These are phyloP conservation scores for Stachybotrys echinatus DNA, from an alignment of 2,329 filamentous ascomycete genomes.

Conservation along the genomic window DNA sequence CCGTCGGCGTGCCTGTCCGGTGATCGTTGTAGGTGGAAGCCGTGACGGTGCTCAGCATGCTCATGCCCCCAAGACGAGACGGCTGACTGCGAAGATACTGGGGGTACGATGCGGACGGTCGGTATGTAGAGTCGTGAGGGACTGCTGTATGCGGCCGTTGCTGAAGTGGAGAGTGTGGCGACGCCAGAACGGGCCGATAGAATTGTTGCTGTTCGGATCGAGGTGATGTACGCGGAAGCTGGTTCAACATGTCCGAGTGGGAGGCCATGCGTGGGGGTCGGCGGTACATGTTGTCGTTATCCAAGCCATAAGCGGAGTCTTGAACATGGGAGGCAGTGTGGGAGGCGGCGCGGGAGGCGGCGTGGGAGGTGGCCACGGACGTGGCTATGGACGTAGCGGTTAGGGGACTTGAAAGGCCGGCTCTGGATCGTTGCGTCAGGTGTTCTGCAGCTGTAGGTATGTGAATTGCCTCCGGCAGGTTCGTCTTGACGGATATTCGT, in stretches of 20 bases:
- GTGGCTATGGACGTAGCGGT: slow-evolving; percentile 16
- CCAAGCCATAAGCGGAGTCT: slow-evolving; percentile 45
- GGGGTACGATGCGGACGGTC: slow-evolving; percentile 25
- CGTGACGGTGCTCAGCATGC: slow-evolving; percentile 51
- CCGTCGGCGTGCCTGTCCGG: slow-evolving; percentile 18
- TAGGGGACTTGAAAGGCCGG: slow-evolving; percentile 25
- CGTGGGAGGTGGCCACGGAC: no score
- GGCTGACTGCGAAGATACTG: slow-evolving; percentile 42
- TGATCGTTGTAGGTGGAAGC: slow-evolving; percentile 36
- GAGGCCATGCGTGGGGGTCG: slow-evolving; percentile 26
- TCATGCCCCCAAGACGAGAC: slow-evolving; percentile 49
- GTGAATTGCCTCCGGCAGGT: slow-evolving; percentile 46
- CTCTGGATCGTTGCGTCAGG: slow-evolving; percentile 19
- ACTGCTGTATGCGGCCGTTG: slow-evolving; percentile 52
- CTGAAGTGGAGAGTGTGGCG: slow-evolving; percentile 58
- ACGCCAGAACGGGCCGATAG: slow-evolving; percentile 58
- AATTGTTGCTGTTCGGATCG: slow-evolving; percentile 39
- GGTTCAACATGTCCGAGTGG: slow-evolving; percentile 20
- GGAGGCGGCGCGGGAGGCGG: no score
- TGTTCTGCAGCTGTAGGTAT: slow-evolving; percentile 28
- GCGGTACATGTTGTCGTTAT: slow-evolving; percentile 30
- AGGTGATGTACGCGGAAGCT: slow-evolving; percentile 21
- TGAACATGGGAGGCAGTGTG: slow-evolving; percentile 20
- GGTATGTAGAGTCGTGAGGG: slow-evolving; percentile 17
- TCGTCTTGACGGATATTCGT: slow-evolving; percentile 48